phyloP scores from a whole-genome alignment of 1,139 yeast genomes.

The Lodderomyces metapsilosis region DNA sequence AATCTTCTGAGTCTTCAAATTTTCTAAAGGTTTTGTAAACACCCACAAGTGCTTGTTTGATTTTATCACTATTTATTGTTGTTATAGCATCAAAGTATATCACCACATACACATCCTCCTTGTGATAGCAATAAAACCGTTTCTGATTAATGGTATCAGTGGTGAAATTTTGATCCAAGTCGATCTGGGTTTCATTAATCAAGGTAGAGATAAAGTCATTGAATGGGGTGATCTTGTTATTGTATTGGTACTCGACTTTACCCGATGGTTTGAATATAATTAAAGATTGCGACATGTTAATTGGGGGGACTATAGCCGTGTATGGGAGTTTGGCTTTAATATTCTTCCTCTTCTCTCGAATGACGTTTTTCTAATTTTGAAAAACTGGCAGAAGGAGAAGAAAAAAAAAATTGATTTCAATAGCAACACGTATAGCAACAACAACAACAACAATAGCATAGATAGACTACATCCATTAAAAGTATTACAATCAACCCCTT shows the following conservation, averaged over 20 bases:
- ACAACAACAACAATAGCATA: too few relatives aligned
- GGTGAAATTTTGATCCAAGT: slow-evolving; percentile 34
- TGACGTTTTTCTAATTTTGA: too few relatives aligned
- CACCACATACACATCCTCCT: slow-evolving; percentile 33
- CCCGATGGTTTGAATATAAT: slow-evolving; percentile 41
- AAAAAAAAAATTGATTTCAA: too few relatives aligned
- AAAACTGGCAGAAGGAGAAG: too few relatives aligned
- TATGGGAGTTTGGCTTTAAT: neutral
- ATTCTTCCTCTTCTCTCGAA: neutral
- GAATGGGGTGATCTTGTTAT: slow-evolving; percentile 39
- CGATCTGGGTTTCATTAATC: slow-evolving; percentile 37
- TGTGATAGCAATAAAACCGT: slow-evolving; percentile 34
- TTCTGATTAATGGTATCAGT: slow-evolving; percentile 34
- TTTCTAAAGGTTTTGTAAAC: slow-evolving; percentile 35
- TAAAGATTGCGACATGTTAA: slow-evolving; percentile 36
- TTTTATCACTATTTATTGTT: slow-evolving; percentile 41
- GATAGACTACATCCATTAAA: too few relatives aligned
- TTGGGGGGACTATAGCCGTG: too few relatives aligned
- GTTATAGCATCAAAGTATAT: slow-evolving; percentile 42
- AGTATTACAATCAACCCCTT: too few relatives aligned
- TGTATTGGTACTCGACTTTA: slow-evolving; percentile 35
- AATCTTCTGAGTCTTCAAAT: slow-evolving; percentile 26
- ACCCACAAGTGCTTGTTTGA: slow-evolving; percentile 33
- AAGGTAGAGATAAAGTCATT: slow-evolving; percentile 38
- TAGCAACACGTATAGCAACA: too few relatives aligned